Percentiles rank a stretch among this genome's conserved stretches.
Evolutionary conservation across 108 stramenopile species (phyloP).

Genomic region (Skeletonema costatum): DNA sequence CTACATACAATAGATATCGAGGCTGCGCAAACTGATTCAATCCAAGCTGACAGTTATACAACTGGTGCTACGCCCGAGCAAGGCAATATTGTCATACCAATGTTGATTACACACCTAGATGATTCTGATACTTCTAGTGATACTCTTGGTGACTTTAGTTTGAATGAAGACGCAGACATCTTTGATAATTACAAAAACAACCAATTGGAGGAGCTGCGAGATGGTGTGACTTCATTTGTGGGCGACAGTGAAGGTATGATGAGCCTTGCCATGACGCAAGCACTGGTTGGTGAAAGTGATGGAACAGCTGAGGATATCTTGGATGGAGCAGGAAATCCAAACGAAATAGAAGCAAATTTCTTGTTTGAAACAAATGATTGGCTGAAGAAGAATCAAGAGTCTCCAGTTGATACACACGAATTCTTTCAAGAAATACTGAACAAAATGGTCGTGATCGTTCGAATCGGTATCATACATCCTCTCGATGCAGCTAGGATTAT

Average conservation of each 20-base stretch:
- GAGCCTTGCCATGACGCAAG: conserved; percentile 78
- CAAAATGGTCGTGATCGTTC: conserved; percentile 73
- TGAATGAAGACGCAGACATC: conserved; percentile 51
- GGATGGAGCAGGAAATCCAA: conserved; percentile 52
- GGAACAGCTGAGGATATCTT: conserved; percentile 34
- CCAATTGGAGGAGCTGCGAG: conserved; percentile 69
- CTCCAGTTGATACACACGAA: conserved; percentile 34
- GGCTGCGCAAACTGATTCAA: neutral
- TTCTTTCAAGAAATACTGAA: conserved; percentile 81
- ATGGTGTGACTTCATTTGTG: conserved; percentile 63
- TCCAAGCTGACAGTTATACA: neutral
- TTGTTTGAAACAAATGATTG: conserved; percentile 75
- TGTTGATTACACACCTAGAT: conserved; percentile 25
- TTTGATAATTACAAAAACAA: conserved; percentile 81
- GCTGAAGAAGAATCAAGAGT: conserved; percentile 64
- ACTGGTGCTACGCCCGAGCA: neutral
- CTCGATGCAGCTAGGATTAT: conserved; percentile 81
- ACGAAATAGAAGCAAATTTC: conserved; percentile 77
- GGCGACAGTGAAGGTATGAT: conserved; percentile 76
- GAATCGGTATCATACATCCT: conserved; percentile 62
- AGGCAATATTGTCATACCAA: neutral
- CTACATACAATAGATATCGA: neutral
- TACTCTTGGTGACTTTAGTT: conserved; percentile 40
- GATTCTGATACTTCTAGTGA: conserved; percentile 41
- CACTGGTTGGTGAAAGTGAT: conserved; percentile 68